Evolutionary conservation across 352 stramenopile genomes (phyloP), one percentile per base, ranked within the genome.

Genomic region (Phytophthora sojae): DNA sequence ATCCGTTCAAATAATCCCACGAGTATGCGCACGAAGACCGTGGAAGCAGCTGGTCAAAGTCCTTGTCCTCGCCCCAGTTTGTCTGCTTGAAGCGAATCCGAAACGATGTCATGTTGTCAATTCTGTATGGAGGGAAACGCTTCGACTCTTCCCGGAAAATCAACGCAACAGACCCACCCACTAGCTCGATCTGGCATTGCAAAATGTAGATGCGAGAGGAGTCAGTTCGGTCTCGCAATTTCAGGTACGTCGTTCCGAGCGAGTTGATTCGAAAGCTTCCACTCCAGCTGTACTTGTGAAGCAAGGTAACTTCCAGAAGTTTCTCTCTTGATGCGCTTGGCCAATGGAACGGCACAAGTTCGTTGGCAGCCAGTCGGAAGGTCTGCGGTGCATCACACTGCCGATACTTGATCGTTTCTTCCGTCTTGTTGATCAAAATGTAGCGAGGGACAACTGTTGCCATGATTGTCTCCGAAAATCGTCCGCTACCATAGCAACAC

Each of bases 91-190:
- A 96, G 58, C 93, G 82, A 52, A 97, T 94, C 37, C 89, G 85
- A 70, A 95, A 96, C 17, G 89, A 96, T 23, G 91, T 96, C 82
- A 95, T 94, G 76, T 97, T 97, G 67, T 97, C 91, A 54, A 97
- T 97, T 54, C 92, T 84, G 66, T 97, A 97, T 14, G 90, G 92
- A 21, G 89, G 92, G 57, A 95, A 97, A 4, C 89, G 85, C 45
- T 81, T 89, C 17, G 86, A 96, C 69, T 97, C 90, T 76, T 94
- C 87, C 21, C 87, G 80, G 54, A 97, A 96, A 11, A 96, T 81
- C 35, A 95, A 67, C 12, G 90, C 89, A 58, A 96, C 88, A 9
- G 90, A 97, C 1, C 89, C 90, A 5, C 91, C 91, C 23, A 97
- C 75, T 67, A 96, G 82, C 47, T 97, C 89, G 49, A 96, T 91